Evolutionary conservation across 169 alveolate genomes (phyloP).

Genomic region (Cryptosporidium xiaoi): DNA sequence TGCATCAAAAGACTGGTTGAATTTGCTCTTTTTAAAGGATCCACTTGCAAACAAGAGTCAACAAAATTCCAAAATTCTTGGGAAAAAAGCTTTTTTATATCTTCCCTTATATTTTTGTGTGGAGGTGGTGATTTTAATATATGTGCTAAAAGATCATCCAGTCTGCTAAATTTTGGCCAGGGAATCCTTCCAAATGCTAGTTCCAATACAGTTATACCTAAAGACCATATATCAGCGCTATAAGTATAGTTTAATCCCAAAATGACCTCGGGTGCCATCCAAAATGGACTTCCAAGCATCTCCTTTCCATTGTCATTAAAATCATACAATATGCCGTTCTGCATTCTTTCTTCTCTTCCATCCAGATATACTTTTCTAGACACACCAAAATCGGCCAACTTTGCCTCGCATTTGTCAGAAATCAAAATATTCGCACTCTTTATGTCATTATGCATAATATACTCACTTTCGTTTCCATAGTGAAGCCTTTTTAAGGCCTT

Average conservation of each 20-base stretch:
- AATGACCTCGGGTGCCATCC: slow-evolving; percentile 96
- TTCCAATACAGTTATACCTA: slow-evolving; percentile 91
- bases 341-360: background rate
- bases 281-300: slow-evolving; percentile 92
- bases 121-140: slow-evolving; percentile 60
- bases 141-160: slow-evolving; percentile 5
- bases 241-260: slow-evolving; percentile 61
- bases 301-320: slow-evolving; percentile 1
- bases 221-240: slow-evolving; percentile 89
- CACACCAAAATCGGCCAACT: slow-evolving; percentile 90
- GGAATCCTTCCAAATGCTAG: slow-evolving; percentile 93
- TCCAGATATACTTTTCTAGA: slow-evolving; percentile 62
- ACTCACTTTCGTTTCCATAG: background rate
- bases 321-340: background rate
- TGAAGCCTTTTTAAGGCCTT: slow-evolving; percentile 75
- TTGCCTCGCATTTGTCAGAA: slow-evolving; percentile 83
- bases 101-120: slow-evolving; percentile 37
- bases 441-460: slow-evolving; percentile 89
- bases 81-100: slow-evolving; percentile 75
- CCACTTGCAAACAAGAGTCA: slow-evolving; percentile 81
- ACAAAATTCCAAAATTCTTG: slow-evolving; percentile 84
- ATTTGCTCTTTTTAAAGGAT: slow-evolving; percentile 82
- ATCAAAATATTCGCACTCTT: slow-evolving; percentile 90
- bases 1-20: slow-evolving; percentile 21
- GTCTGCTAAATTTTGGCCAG: slow-evolving; percentile 78